A percentile compares a stretch with the other conserved stretches of the same genome.
Conservation (phyloP, 306 rosid genomes). For the Rosa rugosa region DNA sequence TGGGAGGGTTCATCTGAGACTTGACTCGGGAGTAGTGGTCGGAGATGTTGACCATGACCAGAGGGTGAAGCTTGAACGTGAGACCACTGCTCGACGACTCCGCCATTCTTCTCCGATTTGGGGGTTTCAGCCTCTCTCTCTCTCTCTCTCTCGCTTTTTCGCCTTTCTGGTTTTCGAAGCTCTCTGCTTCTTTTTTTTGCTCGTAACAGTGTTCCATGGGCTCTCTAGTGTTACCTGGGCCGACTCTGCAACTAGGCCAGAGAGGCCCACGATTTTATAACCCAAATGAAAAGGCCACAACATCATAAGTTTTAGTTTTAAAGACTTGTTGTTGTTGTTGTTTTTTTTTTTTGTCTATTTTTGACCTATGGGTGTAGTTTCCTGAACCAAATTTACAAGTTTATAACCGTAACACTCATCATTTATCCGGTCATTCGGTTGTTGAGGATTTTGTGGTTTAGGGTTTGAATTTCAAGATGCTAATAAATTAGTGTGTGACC, state of each 20-base stretch:
- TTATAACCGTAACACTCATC: too few species aligned
- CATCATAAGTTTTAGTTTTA: too few species aligned
- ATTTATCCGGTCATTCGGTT: too few species aligned
- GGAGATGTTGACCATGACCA: slow-evolving; percentile 91
- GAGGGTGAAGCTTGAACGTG: slow-evolving; percentile 93
- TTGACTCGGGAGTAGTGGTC: slow-evolving; percentile 88
- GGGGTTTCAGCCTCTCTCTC: not conserved
- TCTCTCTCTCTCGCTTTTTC: not conserved
- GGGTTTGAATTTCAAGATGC: too few species aligned
- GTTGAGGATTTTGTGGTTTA: too few species aligned
- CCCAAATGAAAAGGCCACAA: not conserved
- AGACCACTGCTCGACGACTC: slow-evolving; percentile 94
- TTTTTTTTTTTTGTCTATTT: too few species aligned
- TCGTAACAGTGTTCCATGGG: not conserved
- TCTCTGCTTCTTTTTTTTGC: too few species aligned
- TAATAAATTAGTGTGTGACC: too few species aligned
- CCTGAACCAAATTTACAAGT: too few species aligned
- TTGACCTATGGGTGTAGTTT: too few species aligned
- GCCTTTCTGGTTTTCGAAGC: not conserved
- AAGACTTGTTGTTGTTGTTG: too few species aligned
- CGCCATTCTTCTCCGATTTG: slow-evolving; percentile 44
- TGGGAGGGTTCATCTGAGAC: slow-evolving; percentile 71
- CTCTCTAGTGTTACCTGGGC: not conserved
- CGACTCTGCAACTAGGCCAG: not conserved
- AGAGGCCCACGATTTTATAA: not conserved